These are phyloP conservation scores for Hansenula sp. DNA, from an alignment of 1,139 yeast genomes.

Conservation along the genomic window DNA sequence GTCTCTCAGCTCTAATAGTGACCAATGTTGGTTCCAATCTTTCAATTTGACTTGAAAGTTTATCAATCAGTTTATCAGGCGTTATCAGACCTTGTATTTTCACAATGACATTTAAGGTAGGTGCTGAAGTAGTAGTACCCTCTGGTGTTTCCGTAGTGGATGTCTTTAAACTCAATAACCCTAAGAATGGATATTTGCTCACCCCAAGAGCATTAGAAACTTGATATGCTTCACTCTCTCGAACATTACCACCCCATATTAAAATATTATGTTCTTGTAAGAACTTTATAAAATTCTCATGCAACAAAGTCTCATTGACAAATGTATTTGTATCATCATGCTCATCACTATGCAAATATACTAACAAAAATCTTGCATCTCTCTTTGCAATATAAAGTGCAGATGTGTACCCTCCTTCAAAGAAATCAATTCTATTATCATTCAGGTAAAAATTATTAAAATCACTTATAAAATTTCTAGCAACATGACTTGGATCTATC, in stretches of 20 bases:
- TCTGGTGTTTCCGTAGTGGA: constrained; percentile 54
- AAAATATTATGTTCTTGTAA: constrained; percentile 47
- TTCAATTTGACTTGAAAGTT: constrained; percentile 37
- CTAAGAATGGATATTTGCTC: constrained; percentile 77
- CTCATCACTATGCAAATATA: constrained; percentile 70
- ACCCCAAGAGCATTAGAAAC: constrained; percentile 73
- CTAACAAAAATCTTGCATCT: constrained; percentile 64
- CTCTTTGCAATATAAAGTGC: constrained; percentile 66
- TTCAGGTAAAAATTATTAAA: constrained; percentile 32
- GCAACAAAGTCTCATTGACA: constrained; percentile 51
- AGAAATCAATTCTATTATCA: constrained; percentile 32
- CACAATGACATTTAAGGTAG: constrained; percentile 56
- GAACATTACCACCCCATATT: constrained; percentile 87
- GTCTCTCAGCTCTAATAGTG: constrained; percentile 55
- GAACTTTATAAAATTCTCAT: constrained; percentile 46
- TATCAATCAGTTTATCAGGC: constrained; percentile 24
- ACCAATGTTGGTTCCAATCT: constrained; percentile 60
- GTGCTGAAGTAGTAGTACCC: constrained; percentile 48
- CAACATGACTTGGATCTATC: constrained; percentile 35
- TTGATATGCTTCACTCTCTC: constrained; percentile 79
- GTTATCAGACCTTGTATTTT: constrained; percentile 57
- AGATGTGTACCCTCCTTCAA: constrained; percentile 72
- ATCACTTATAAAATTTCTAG: constrained; percentile 32
- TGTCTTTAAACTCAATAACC: constrained; percentile 56
- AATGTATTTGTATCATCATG: constrained; percentile 59